Evolutionary conservation across 345 rosid genomes (phyloP).

Genomic region (Acer saccharum): DNA sequence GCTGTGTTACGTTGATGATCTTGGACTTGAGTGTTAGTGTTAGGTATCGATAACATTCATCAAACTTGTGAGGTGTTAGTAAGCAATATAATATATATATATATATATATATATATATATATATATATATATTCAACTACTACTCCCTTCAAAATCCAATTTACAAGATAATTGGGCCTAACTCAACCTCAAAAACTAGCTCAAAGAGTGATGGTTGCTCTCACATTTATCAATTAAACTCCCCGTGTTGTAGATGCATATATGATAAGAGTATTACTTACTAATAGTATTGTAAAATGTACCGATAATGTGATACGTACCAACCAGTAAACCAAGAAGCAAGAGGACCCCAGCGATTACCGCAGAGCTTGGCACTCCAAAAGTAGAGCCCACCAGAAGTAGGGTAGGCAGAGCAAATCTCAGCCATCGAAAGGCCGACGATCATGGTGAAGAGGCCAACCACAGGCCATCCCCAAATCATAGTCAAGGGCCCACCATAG

Average conservation of each 20-base stretch:
- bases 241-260: too few species aligned
- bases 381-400: slow-evolving; percentile 60
- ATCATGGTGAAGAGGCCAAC: slow-evolving; percentile 43
- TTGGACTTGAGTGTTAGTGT: neutral
- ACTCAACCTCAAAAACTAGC: too few species aligned
- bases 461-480: slow-evolving; percentile 58
- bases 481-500: slow-evolving; percentile 54
- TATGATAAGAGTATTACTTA: too few species aligned
- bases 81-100: too few species aligned
- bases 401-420: slow-evolving; percentile 65
- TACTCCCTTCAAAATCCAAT: too few species aligned
- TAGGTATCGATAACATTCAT: neutral
- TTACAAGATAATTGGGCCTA: too few species aligned
- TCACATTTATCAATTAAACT: too few species aligned
- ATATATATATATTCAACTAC: too few species aligned
- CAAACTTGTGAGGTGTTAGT: neutral
- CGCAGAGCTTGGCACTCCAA: slow-evolving; percentile 63
- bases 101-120: too few species aligned
- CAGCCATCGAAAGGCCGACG: slow-evolving; percentile 57
- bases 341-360: slow-evolving; percentile 51
- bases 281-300: too few species aligned
- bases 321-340: slow-evolving; percentile 74
- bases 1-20: neutral
- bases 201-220: too few species aligned
- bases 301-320: slow-evolving; percentile 27